These are phyloP conservation scores for Petunia axillaris DNA, from an alignment of 257 asterid genomes.

Conservation along the genomic window DNA sequence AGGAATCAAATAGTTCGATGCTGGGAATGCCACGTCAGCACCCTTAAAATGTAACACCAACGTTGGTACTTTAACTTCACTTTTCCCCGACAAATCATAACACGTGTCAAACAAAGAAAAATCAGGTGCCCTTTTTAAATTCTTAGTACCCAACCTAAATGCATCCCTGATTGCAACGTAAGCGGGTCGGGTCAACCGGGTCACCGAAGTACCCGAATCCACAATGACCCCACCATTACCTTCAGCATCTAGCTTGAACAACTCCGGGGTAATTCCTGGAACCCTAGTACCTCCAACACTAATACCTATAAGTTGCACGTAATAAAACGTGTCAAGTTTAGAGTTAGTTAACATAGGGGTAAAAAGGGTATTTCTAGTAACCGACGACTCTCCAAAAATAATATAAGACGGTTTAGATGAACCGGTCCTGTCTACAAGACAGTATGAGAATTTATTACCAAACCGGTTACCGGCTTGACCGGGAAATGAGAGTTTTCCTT, in stretches of 20 bases:
- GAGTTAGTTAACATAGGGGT: constrained; percentile 71
- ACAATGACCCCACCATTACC: constrained; percentile 24
- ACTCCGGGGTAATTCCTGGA: constrained; percentile 46
- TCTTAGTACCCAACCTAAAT: constrained; percentile 46
- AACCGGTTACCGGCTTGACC: constrained; percentile 63
- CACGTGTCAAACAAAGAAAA: constrained; percentile 28
- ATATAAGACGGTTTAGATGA: constrained; percentile 64
- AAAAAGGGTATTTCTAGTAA: constrained; percentile 57
- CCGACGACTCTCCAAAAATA: constrained; percentile 73
- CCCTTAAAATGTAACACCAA: constrained; percentile 22
- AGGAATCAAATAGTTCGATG: constrained; percentile 28
- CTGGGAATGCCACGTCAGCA: constrained; percentile 29
- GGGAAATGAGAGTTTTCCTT: constrained; percentile 75
- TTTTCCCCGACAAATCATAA: constrained; percentile 6
- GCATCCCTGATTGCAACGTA: constrained; percentile 24
- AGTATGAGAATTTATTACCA: constrained; percentile 72
- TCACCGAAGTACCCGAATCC: constrained; percentile 27
- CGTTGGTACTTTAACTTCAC: constrained; percentile 25
- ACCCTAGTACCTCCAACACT: constrained; percentile 80
- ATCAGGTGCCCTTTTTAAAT: constrained; percentile 39
- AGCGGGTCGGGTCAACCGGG: constrained; percentile 24
- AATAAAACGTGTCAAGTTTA: constrained; percentile 77
- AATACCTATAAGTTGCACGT: constrained; percentile 66
- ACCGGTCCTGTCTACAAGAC: constrained; percentile 73
- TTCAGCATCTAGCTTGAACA: constrained; percentile 46